Conservation (phyloP, 805 yeast species). For the Lipomyces lipofer region DNA sequence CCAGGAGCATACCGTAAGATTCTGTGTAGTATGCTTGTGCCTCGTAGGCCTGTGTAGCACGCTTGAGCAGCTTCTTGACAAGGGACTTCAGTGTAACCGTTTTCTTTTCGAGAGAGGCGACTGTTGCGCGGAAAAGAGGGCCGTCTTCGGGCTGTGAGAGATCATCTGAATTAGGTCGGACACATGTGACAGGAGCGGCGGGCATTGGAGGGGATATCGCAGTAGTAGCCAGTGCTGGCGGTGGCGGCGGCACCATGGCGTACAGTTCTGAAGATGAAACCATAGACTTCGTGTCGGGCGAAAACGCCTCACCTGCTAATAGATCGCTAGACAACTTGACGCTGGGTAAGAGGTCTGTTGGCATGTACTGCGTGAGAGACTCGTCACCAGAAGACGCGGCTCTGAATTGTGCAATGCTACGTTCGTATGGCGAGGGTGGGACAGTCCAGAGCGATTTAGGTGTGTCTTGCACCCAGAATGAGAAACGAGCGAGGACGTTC, state of each 20-base stretch:
- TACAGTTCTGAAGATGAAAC: not conserved
- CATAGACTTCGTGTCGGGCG: not conserved
- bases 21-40: slow-evolving; percentile 33
- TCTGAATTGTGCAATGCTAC: not conserved
- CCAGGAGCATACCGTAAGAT: slow-evolving; percentile 32
- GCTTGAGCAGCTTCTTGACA: slow-evolving; percentile 43
- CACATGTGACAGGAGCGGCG: slow-evolving; percentile 1
- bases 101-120: slow-evolving; percentile 43
- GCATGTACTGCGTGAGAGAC: not conserved
- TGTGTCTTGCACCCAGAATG: slow-evolving; percentile 39
- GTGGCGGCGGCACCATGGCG: not conserved
- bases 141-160: slow-evolving; percentile 47
- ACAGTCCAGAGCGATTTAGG: slow-evolving; percentile 14
- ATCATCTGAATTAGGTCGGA: slow-evolving; percentile 17
- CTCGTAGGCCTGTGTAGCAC: slow-evolving; percentile 40
- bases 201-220: too few species aligned
- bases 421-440: slow-evolving; percentile 15
- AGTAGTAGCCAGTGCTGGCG: not conserved
- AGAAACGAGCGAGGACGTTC: slow-evolving; percentile 38
- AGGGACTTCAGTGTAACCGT: slow-evolving; percentile 40
- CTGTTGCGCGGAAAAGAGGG: slow-evolving; percentile 46
- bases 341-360: not conserved
- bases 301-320: not conserved
- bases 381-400: not conserved
- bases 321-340: not conserved